phyloP scores from a whole-genome alignment of 345 rosid species.

The Psidium friedrichsthalianum region DNA sequence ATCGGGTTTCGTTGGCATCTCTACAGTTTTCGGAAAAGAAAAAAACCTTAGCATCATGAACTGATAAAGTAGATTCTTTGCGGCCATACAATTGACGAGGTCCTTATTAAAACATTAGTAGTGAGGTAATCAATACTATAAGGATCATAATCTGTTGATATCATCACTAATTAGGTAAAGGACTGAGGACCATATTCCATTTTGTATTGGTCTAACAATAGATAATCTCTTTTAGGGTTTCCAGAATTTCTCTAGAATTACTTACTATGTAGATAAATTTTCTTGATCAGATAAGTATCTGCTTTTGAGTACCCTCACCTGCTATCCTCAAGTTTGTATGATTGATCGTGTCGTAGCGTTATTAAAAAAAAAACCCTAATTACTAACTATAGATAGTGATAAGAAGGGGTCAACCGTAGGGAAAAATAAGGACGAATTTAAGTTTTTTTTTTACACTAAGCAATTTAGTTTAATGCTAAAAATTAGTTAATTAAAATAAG shows the following conservation, averaged over 20 bases:
- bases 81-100: slow-evolving; percentile 2
- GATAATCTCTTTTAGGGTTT: background rate
- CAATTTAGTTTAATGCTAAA: too few species aligned
- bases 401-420: too few species aligned
- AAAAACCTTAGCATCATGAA: background rate
- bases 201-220: background rate
- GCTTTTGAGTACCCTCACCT: background rate
- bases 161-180: background rate
- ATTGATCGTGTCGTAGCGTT: too few species aligned
- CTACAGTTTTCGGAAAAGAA: background rate
- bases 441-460: too few species aligned
- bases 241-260: background rate
- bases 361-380: too few species aligned
- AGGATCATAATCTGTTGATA: background rate
- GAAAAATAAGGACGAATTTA: too few species aligned
- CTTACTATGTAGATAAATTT: background rate
- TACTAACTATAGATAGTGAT: too few species aligned
- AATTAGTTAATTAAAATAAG: too few species aligned
- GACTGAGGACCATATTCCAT: background rate
- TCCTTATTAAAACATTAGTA: background rate
- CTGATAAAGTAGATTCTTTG: slow-evolving; percentile 2
- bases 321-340: background rate
- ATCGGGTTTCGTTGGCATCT: background rate
- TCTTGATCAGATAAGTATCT: background rate
- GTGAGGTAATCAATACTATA: background rate